These are phyloP conservation scores for Chlorella vulgaris DNA, from an alignment of 139 green algal species.

Conservation along the genomic window DNA sequence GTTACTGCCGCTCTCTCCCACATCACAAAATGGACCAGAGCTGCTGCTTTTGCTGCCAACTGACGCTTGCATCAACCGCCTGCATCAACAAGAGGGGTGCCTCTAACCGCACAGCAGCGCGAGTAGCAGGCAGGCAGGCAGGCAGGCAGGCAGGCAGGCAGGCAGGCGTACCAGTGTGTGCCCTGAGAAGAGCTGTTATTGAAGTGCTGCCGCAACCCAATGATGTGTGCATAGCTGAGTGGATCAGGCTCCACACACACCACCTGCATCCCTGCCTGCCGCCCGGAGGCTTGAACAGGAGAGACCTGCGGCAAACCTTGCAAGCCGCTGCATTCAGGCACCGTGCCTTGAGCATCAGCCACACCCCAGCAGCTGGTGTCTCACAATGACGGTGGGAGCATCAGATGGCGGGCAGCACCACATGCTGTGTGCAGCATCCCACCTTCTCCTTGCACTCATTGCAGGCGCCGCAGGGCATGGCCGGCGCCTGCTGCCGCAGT, in stretches of 20 bases:
- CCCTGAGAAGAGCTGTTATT: background rate
- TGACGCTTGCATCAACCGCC: background rate
- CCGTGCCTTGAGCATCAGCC: background rate
- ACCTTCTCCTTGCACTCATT: background rate
- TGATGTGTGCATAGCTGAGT: background rate
- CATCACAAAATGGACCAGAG: too few species aligned
- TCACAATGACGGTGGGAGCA: too few species aligned
- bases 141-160: too few species aligned
- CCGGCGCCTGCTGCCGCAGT: background rate
- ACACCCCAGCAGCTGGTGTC: background rate
- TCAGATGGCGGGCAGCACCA: too few species aligned
- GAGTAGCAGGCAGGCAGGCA: background rate
- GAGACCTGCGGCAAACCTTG: background rate
- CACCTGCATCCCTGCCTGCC: background rate
- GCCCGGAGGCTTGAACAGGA: background rate
- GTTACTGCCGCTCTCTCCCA: too few species aligned
- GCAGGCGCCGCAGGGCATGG: background rate
- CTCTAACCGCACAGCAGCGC: background rate
- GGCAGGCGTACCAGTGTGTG: background rate
- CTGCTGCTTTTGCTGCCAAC: too few species aligned
- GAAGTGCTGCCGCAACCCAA: background rate
- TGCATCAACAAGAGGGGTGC: background rate
- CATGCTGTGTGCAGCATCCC: background rate
- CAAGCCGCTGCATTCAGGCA: too few species aligned
- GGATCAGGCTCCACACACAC: background rate